Percentiles rank a stretch among this genome's conserved stretches.
Conservation (phyloP, 148 eudicot genomes). For the Rhododendron ferrugineum region DNA sequence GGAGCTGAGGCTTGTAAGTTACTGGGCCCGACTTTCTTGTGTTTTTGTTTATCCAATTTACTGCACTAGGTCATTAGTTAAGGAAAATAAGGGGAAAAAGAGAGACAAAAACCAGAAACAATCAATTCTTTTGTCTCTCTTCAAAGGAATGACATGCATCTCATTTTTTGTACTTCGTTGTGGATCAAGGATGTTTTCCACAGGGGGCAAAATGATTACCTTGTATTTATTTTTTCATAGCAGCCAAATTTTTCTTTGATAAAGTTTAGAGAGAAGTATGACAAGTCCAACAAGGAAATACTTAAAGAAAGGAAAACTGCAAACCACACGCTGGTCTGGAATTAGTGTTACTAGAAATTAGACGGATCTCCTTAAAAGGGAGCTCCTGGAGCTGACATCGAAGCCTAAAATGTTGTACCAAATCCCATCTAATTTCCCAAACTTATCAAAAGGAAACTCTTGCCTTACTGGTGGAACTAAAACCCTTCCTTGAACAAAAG, state of each 20-base stretch:
- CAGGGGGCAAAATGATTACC: background rate
- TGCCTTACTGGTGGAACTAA: background rate
- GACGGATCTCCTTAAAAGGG: background rate
- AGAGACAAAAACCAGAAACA: too few relatives aligned
- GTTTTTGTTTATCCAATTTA: background rate
- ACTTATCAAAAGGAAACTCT: background rate
- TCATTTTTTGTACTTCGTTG: too few relatives aligned
- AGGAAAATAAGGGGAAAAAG: too few relatives aligned
- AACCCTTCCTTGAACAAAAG: background rate
- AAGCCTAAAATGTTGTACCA: background rate
- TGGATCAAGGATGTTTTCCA: background rate
- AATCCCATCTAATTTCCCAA: background rate
- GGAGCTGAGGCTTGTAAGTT: conserved; percentile 64
- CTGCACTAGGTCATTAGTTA: background rate
- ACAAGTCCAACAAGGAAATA: background rate
- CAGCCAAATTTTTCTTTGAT: background rate
- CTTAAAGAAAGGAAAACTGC: background rate
- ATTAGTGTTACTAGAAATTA: background rate
- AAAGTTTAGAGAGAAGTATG: too few relatives aligned
- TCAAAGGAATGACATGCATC: background rate
- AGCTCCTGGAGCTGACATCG: background rate
- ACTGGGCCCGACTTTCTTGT: background rate
- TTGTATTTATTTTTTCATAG: background rate
- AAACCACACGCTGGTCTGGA: background rate
- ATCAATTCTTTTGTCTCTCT: background rate